Conservation (phyloP, 805 yeast genomes). For the Torulaspora microellipsoides region DNA sequence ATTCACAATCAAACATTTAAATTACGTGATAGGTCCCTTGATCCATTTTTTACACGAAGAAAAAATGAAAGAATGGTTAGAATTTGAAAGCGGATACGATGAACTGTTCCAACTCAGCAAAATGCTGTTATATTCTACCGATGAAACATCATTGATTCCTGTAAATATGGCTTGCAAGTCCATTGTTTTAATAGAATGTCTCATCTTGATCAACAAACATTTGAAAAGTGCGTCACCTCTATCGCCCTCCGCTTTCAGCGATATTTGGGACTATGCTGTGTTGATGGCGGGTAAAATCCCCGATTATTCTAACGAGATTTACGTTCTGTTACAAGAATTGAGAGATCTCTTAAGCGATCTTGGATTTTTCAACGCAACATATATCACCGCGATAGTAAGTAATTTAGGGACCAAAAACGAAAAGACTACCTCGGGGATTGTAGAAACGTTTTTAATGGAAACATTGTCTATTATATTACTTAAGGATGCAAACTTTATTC, state of each 20-base stretch:
- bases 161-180: slow-evolving; percentile 27
- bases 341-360: slow-evolving; percentile 16
- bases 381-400: slow-evolving; percentile 18
- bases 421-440: slow-evolving; percentile 7
- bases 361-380: slow-evolving; percentile 16
- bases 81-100: slow-evolving; percentile 20
- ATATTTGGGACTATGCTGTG: slow-evolving; percentile 22
- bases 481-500: slow-evolving; percentile 3
- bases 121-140: slow-evolving; percentile 25
- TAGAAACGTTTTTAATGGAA: slow-evolving; percentile 19
- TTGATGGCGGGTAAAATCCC: slow-evolving; percentile 19
- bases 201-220: slow-evolving; percentile 12
- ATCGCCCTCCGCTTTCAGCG: slow-evolving; percentile 9
- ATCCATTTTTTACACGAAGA: slow-evolving; percentile 7
- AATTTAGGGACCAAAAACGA: slow-evolving; percentile 14
- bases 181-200: slow-evolving; percentile 22
- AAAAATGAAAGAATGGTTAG: slow-evolving; percentile 22
- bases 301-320: slow-evolving; percentile 25
- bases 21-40: slow-evolving; percentile 21
- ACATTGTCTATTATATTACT: slow-evolving; percentile 14
- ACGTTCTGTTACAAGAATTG: slow-evolving; percentile 23
- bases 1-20: slow-evolving; percentile 28
- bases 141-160: slow-evolving; percentile 25
- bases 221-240: slow-evolving; percentile 5
- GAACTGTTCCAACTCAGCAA: slow-evolving; percentile 17